These are phyloP conservation scores for Barbarea vulgaris DNA, from an alignment of 345 rosid species.

Conservation along the genomic window DNA sequence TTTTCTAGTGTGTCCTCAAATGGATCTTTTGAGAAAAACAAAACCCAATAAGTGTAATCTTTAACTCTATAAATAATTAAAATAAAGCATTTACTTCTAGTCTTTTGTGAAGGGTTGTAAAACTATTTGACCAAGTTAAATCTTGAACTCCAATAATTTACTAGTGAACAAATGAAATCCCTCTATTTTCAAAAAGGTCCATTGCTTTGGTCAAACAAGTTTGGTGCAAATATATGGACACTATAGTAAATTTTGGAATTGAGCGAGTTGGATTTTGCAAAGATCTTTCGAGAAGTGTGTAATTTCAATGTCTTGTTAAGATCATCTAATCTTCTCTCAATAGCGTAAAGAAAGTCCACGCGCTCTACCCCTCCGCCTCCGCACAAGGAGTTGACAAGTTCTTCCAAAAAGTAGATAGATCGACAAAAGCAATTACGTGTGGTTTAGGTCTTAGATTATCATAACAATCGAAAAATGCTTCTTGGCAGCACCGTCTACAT, in stretches of 20 bases:
- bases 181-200: neutral
- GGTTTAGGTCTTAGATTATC: constrained; percentile 3
- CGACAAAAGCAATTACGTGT: neutral
- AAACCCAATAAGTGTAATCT: neutral
- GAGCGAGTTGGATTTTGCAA: constrained; percentile 14
- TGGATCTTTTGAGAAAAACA: neutral
- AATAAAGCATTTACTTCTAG: too few species aligned
- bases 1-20: neutral
- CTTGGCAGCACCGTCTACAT: neutral
- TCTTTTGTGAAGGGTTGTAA: neutral
- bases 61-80: neutral
- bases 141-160: neutral
- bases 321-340: neutral
- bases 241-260: neutral
- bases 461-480: neutral
- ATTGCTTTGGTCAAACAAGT: constrained; percentile 8
- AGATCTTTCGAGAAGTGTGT: constrained; percentile 21
- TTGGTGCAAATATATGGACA: constrained; percentile 1
- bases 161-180: neutral
- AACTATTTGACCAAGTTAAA: neutral
- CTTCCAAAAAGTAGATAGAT: neutral
- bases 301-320: neutral
- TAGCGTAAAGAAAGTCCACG: neutral
- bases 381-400: constrained; percentile 12
- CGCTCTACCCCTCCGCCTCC: constrained; percentile 4